phyloP scores from a whole-genome alignment of 106 monocot genomes.

The Apostasia shenzhenica region DNA sequence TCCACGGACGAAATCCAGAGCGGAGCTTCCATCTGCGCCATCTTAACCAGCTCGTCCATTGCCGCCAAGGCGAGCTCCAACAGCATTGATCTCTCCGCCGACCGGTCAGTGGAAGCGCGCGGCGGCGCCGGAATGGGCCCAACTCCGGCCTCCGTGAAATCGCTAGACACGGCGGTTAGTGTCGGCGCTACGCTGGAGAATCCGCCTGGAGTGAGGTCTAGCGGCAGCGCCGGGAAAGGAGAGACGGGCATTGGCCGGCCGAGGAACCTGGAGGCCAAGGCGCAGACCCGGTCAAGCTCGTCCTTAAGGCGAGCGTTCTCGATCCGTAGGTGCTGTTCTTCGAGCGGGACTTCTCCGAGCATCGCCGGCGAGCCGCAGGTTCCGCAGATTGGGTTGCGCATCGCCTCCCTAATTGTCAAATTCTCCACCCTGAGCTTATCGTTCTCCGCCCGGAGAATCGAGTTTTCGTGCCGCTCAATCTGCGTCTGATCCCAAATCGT shows the following conservation, averaged over 20 bases:
- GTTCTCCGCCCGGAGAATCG: slow-evolving; percentile 73
- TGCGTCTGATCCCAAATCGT: slow-evolving; percentile 1
- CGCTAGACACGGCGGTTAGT: slow-evolving; percentile 9
- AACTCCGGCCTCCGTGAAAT: neutral
- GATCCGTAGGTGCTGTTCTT: slow-evolving; percentile 69
- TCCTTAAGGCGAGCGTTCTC: slow-evolving; percentile 90
- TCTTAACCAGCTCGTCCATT: slow-evolving; percentile 58
- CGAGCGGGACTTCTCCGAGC: slow-evolving; percentile 56
- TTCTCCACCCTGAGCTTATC: slow-evolving; percentile 80
- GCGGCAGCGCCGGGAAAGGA: slow-evolving; percentile 14
- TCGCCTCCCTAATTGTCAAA: slow-evolving; percentile 55
- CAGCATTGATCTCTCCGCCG: slow-evolving; percentile 28
- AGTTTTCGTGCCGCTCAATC: slow-evolving; percentile 36
- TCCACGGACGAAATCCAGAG: slow-evolving; percentile 33
- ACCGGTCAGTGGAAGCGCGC: neutral
- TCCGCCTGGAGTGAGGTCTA: slow-evolving; percentile 35
- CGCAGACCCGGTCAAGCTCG: slow-evolving; percentile 71
- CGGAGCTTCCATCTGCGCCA: slow-evolving; percentile 54
- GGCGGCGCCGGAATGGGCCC: slow-evolving; percentile 1
- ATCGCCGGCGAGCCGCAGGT: slow-evolving; percentile 69
- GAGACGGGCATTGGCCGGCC: slow-evolving; percentile 30
- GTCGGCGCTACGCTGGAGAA: slow-evolving; percentile 3
- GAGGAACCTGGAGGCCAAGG: slow-evolving; percentile 56
- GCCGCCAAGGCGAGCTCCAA: slow-evolving; percentile 54
- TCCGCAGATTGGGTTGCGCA: slow-evolving; percentile 67